Evolutionary conservation across 257 asterid genomes (phyloP).

Genomic region (Solanum sparsipilum): DNA sequence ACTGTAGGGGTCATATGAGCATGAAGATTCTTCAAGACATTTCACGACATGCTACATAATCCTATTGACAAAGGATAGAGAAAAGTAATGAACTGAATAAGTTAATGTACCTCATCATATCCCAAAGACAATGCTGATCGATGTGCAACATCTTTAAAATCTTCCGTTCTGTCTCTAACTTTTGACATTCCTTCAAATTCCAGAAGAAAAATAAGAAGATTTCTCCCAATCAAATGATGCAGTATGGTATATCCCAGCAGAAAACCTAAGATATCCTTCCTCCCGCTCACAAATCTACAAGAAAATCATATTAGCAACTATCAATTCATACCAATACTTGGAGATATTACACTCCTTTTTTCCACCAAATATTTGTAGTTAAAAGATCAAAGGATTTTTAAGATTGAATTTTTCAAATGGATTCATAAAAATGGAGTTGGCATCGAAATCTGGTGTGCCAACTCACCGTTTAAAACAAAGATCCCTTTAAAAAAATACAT

Average conservation of each 20-base stretch:
- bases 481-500: background rate
- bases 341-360: background rate
- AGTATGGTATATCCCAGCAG: background rate
- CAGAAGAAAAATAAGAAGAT: background rate
- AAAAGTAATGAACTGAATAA: background rate
- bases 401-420: background rate
- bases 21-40: background rate
- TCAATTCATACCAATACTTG: background rate
- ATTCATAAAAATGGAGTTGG: background rate
- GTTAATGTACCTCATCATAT: conserved; percentile 49
- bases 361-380: background rate
- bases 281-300: background rate
- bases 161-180: conserved; percentile 82
- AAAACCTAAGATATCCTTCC: background rate
- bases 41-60: background rate
- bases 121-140: conserved; percentile 72
- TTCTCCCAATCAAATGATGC: background rate
- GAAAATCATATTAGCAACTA: background rate
- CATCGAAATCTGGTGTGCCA: background rate
- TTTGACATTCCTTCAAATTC: conserved; percentile 45
- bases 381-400: background rate
- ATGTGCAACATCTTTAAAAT: conserved; percentile 76
- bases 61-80: background rate
- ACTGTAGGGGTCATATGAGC: background rate
- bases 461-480: background rate